phyloP scores from a whole-genome alignment of 2,329 filamentous ascomycete species.

The Phaeophleospora eucalypticola region DNA sequence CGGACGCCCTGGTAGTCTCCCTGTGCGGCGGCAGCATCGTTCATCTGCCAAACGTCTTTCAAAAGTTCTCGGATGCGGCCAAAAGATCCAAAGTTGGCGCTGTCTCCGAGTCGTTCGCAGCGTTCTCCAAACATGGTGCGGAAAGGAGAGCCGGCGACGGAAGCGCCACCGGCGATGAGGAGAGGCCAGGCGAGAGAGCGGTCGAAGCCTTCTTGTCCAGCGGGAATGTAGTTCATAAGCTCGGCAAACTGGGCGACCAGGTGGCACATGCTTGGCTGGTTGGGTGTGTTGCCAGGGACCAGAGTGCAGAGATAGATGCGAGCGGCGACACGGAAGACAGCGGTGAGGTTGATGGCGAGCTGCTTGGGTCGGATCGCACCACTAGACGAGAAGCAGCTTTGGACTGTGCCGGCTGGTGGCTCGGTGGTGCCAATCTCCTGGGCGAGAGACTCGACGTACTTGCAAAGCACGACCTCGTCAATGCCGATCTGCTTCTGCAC shows the following conservation, averaged over 20 bases:
- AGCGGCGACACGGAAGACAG: conserved; percentile 84
- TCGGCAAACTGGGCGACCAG: conserved; percentile 74
- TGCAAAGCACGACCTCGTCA: conserved; percentile 79
- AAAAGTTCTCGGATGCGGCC: conserved; percentile 76
- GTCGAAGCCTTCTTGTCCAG: conserved; percentile 78
- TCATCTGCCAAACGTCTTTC: conserved; percentile 73
- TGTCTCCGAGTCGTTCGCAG: conserved; percentile 67
- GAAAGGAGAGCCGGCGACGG: conserved; percentile 68
- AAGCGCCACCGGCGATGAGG: conserved; percentile 78
- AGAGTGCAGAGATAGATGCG: conserved; percentile 96
- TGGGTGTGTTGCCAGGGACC: conserved; percentile 79
- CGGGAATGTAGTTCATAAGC: conserved; percentile 76
- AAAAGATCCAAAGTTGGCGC: conserved; percentile 77
- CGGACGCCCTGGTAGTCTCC: conserved; percentile 65
- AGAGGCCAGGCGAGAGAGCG: conserved; percentile 90
- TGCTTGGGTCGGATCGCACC: conserved; percentile 77
- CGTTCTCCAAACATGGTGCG: conserved; percentile 74
- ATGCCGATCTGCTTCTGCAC: conserved; percentile 78
- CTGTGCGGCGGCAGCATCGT: conserved; percentile 58
- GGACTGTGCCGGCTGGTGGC: conserved; percentile 40
- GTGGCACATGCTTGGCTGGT: conserved; percentile 67
- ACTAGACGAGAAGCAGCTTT: conserved; percentile 55
- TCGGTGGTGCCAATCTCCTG: conserved; percentile 83
- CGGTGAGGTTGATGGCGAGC: conserved; percentile 81
- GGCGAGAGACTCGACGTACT: conserved; percentile 83